Percentiles rank a stretch among this genome's conserved stretches.
phyloP scores from a whole-genome alignment of 139 green algal species.

The Auxenochlorella protothecoides region DNA sequence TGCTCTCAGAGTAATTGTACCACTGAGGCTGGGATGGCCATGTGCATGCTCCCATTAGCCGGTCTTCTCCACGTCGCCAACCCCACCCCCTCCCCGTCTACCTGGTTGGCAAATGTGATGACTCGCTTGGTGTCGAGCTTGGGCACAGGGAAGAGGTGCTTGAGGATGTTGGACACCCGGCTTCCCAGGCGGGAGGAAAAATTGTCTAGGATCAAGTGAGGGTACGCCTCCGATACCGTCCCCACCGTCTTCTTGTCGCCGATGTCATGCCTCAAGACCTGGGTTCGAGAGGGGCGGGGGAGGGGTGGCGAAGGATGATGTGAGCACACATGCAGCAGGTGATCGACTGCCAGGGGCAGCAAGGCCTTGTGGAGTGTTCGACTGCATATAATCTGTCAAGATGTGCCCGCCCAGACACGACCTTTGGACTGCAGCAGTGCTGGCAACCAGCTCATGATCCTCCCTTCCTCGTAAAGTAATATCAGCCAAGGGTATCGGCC shows the following conservation, averaged over 20 bases:
- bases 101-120: conserved; percentile 77
- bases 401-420: too few relatives aligned
- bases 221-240: conserved; percentile 88
- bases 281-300: too few relatives aligned
- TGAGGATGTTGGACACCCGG: conserved; percentile 79
- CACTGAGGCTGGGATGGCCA: too few relatives aligned
- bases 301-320: neutral
- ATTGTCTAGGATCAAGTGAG: conserved; percentile 89
- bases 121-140: conserved; percentile 82
- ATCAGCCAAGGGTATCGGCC: neutral
- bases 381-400: too few relatives aligned
- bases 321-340: neutral
- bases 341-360: too few relatives aligned
- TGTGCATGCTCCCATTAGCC: too few relatives aligned
- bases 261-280: conserved; percentile 80
- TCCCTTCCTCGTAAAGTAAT: too few relatives aligned
- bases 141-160: conserved; percentile 89
- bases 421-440: too few relatives aligned
- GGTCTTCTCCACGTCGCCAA: conserved; percentile 6
- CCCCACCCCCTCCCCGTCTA: neutral
- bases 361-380: too few relatives aligned
- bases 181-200: conserved; percentile 78
- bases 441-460: too few relatives aligned
- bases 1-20: too few relatives aligned
- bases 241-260: conserved; percentile 78